Conservation (phyloP, 2,329 filamentous ascomycete species). For the Sphaerostilbella broomeana region DNA sequence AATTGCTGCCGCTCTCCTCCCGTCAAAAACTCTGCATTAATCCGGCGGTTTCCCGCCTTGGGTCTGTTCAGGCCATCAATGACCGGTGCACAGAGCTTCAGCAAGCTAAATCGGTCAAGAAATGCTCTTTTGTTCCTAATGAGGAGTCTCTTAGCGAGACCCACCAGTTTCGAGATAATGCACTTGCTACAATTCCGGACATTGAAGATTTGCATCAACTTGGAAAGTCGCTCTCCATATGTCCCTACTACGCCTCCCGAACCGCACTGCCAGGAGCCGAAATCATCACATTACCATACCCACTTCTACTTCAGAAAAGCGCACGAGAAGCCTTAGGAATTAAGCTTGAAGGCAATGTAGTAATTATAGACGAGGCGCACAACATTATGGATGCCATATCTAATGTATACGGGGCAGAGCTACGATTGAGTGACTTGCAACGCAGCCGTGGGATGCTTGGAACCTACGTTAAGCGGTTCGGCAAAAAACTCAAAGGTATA, state of each 20-base stretch:
- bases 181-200: conserved; percentile 78
- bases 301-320: conserved; percentile 76
- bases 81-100: conserved; percentile 89
- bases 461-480: conserved; percentile 79
- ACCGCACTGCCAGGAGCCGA: conserved; percentile 76
- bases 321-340: conserved; percentile 83
- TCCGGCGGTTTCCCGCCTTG: conserved; percentile 65
- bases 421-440: conserved; percentile 66
- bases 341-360: conserved; percentile 76
- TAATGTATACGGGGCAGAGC: conserved; percentile 73
- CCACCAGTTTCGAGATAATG: conserved; percentile 77
- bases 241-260: conserved; percentile 94
- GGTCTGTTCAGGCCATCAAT: conserved; percentile 75
- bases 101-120: conserved; percentile 52
- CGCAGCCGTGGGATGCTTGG: conserved; percentile 69
- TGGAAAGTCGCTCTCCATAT: conserved; percentile 73
- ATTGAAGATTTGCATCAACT: conserved; percentile 83
- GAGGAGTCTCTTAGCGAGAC: conserved; percentile 66
- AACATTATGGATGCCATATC: conserved; percentile 95
- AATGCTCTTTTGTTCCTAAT: conserved; percentile 72
- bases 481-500: conserved; percentile 79
- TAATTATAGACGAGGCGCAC: conserved; percentile 97
- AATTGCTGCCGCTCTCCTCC: conserved; percentile 77
- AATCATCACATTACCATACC: conserved; percentile 89
- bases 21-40: conserved; percentile 90